Evolutionary conservation across 2,329 filamentous ascomycete genomes (phyloP).

Genomic region (Colletotrichum lindemuthianum): DNA sequence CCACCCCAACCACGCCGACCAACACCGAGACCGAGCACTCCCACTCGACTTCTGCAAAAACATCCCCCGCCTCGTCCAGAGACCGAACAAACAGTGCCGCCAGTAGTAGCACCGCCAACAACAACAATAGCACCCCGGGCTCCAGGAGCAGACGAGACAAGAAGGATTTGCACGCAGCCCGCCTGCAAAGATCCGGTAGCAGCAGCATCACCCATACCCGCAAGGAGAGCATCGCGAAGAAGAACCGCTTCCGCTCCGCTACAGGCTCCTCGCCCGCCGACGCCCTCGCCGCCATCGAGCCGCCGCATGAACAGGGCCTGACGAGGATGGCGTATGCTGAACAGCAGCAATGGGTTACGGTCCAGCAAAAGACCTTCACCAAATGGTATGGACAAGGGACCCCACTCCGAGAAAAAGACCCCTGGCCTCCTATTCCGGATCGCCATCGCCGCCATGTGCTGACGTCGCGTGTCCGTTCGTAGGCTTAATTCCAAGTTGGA

Average conservation of each 20-base stretch:
- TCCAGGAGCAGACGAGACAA: constrained; percentile 56
- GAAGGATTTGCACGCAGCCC: constrained; percentile 60
- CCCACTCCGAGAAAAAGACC: constrained; percentile 24
- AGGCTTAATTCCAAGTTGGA: constrained; percentile 98
- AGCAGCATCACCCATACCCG: constrained; percentile 47
- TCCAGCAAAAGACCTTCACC: constrained; percentile 99
- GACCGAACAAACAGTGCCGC: constrained; percentile 38
- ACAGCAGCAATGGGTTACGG: constrained; percentile 76
- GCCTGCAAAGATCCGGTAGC: constrained; percentile 56
- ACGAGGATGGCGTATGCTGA: constrained; percentile 72
- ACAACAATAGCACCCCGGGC: constrained; percentile 45
- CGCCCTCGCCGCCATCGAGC: constrained; percentile 57
- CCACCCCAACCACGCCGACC: constrained; percentile 41
- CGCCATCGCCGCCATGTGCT: constrained; percentile 14
- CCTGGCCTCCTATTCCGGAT: neutral
- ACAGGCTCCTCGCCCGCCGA: constrained; percentile 49
- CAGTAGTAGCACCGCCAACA: constrained; percentile 41
- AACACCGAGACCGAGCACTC: constrained; percentile 41
- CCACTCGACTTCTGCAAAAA: constrained; percentile 36
- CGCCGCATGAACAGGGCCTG: constrained; percentile 60
- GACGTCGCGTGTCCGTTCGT: constrained; percentile 25
- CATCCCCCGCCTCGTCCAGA: constrained; percentile 37
- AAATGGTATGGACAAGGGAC: constrained; percentile 72
- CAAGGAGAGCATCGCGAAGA: constrained; percentile 41
- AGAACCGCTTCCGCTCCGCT: constrained; percentile 48